Conservation (phyloP, 345 rosid genomes). For the Melastoma malabathricum region DNA sequence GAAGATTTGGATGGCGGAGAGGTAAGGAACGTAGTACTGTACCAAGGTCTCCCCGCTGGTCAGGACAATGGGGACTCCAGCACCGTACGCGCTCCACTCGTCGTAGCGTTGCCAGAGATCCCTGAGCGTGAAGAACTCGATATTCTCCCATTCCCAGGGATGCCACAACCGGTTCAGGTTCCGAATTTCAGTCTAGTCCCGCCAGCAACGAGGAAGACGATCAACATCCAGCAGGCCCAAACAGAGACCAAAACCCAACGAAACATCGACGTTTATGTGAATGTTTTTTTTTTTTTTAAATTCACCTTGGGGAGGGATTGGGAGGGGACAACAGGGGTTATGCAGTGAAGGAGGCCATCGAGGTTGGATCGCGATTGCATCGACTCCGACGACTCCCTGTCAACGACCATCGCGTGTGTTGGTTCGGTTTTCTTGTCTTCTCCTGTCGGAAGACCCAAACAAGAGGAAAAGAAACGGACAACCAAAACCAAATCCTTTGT, state of each 20-base stretch:
- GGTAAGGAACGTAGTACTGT: conserved; percentile 46
- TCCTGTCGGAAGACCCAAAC: conserved; percentile 1
- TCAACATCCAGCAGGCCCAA: neutral
- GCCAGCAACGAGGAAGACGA: neutral
- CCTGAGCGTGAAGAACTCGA: conserved; percentile 27
- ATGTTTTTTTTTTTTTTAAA: no score
- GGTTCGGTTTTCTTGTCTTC: no score
- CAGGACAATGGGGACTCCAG: conserved; percentile 31
- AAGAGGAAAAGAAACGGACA: conserved; percentile 7
- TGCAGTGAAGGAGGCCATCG: conserved; percentile 71
- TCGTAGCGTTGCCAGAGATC: conserved; percentile 41
- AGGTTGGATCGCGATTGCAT: conserved; percentile 59
- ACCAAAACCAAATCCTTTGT: no score
- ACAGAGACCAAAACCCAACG: neutral
- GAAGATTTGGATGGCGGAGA: conserved; percentile 44
- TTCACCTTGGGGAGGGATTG: conserved; percentile 75
- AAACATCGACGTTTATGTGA: neutral
- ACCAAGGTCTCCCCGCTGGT: conserved; percentile 26
- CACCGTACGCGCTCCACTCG: conserved; percentile 55
- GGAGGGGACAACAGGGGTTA: conserved; percentile 67
- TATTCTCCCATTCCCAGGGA: conserved; percentile 37
- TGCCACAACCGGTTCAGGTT: conserved; percentile 53
- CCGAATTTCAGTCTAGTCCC: conserved; percentile 55
- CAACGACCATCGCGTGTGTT: conserved; percentile 42
- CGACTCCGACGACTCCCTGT: conserved; percentile 33